Conservation (phyloP, 1,139 yeast genomes). For the Hansenula lynferdii region DNA sequence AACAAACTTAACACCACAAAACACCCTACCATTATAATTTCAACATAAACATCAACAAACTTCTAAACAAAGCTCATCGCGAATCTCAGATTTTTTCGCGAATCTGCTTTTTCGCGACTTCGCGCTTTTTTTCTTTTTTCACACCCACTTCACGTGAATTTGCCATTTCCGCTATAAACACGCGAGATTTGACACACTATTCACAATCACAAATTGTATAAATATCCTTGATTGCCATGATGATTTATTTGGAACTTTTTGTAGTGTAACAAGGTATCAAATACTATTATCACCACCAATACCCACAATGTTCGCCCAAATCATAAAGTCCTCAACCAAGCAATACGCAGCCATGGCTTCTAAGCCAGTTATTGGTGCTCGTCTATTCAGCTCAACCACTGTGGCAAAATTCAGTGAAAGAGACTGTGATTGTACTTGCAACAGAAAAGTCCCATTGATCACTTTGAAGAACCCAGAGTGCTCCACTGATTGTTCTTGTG, state of each 20-base stretch:
- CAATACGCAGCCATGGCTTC: slow-evolving; percentile 1
- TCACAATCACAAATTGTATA: background rate
- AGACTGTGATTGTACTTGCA: slow-evolving; percentile 24
- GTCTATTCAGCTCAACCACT: slow-evolving; percentile 2
- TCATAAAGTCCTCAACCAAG: slow-evolving; percentile 10
- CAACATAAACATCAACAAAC: too few species aligned
- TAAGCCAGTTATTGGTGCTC: slow-evolving; percentile 1
- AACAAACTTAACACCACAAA: too few species aligned
- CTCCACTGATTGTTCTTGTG: slow-evolving; percentile 22
- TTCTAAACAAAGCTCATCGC: background rate
- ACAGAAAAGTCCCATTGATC: slow-evolving; percentile 6
- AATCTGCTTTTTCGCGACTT: background rate
- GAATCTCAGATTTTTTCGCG: too few species aligned
- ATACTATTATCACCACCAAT: background rate
- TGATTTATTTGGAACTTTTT: too few species aligned
- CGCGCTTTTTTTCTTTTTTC: background rate
- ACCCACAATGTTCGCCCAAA: slow-evolving; percentile 11
- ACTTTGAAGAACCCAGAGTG: slow-evolving; percentile 19
- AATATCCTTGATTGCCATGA: too few species aligned
- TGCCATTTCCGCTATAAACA: too few species aligned
- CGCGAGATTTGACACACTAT: too few species aligned
- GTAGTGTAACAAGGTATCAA: too few species aligned
- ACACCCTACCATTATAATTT: too few species aligned
- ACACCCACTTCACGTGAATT: slow-evolving; percentile 1
- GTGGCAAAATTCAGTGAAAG: slow-evolving; percentile 14